phyloP scores from a whole-genome alignment of 345 rosid species.

The Aquilaria malaccensis region DNA sequence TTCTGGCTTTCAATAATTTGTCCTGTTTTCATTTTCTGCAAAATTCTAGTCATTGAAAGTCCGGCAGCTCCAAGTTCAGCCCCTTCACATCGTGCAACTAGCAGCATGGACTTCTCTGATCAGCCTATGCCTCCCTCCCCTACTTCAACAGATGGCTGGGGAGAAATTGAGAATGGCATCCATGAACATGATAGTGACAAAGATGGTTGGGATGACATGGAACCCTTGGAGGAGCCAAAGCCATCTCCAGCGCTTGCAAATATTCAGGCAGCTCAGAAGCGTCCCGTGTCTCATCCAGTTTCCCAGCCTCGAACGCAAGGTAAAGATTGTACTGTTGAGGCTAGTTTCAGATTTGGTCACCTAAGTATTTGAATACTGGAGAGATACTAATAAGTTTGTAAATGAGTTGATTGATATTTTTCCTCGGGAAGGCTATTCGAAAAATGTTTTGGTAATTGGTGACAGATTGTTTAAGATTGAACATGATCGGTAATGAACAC shows the following conservation, averaged over 20 bases:
- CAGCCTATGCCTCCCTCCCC: constrained; percentile 75
- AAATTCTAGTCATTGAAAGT: constrained; percentile 35
- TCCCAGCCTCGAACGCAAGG: constrained; percentile 69
- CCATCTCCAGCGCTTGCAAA: constrained; percentile 68
- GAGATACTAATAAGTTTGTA: too few species aligned
- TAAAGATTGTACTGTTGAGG: constrained; percentile 16
- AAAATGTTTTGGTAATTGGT: too few species aligned
- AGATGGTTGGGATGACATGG: constrained; percentile 97
- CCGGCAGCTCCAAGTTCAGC: constrained; percentile 33
- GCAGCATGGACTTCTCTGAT: constrained; percentile 65
- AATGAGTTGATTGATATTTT: too few species aligned
- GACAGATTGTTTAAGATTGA: too few species aligned
- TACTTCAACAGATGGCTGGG: constrained; percentile 98
- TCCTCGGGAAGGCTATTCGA: too few species aligned
- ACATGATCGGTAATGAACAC: too few species aligned
- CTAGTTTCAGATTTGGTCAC: background rate
- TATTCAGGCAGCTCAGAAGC: constrained; percentile 93
- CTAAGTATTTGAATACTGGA: too few species aligned
- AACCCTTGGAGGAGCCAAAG: constrained; percentile 87
- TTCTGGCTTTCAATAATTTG: constrained; percentile 6
- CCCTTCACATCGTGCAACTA: constrained; percentile 41
- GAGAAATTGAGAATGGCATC: constrained; percentile 85
- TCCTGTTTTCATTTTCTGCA: constrained; percentile 16
- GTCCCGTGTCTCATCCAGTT: constrained; percentile 54
- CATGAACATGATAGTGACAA: constrained; percentile 68